phyloP scores from a whole-genome alignment of 140 eudicot genomes.

The Cichorium intybus region DNA sequence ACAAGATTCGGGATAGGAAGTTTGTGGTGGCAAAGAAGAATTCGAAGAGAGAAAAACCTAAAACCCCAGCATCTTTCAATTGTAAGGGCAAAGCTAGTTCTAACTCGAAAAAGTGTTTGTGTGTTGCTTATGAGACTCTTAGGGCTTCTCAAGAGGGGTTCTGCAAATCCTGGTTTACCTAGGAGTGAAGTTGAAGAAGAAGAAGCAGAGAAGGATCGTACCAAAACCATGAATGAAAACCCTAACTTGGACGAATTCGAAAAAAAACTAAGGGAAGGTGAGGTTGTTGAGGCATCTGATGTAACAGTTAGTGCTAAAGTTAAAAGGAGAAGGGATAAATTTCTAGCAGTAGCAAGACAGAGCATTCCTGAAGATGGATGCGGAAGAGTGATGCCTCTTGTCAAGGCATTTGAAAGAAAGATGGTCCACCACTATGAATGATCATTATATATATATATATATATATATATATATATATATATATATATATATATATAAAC shows the following conservation, averaged over 20 bases:
- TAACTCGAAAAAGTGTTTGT: constrained; percentile 51
- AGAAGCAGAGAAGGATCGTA: constrained; percentile 2
- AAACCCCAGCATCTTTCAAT: constrained; percentile 11
- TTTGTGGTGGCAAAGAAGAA: constrained; percentile 78
- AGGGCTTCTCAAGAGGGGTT: constrained; percentile 90
- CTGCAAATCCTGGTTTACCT: constrained; percentile 11
- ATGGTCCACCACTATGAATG: too few relatives aligned
- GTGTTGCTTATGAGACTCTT: constrained; percentile 80
- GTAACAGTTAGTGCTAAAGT: constrained; percentile 30
- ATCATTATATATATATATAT: too few relatives aligned
- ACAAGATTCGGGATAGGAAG: constrained; percentile 67
- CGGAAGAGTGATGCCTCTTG: constrained; percentile 83
- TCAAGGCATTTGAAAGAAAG: constrained; percentile 80
- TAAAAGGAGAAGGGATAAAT: constrained; percentile 66
- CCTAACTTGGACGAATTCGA: constrained; percentile 15
- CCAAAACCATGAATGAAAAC: constrained; percentile 10
- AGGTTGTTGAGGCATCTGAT: constrained; percentile 16
- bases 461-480: too few relatives aligned
- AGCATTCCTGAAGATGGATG: constrained; percentile 54
- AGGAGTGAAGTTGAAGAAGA: constrained; percentile 19
- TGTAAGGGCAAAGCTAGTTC: constrained; percentile 65
- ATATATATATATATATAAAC: too few relatives aligned
- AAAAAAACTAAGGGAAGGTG: constrained; percentile 21
- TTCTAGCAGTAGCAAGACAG: constrained; percentile 59
- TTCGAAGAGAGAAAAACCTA: constrained; percentile 37